Conservation (phyloP, 371 early-diverging fungal species). For the Rhizopus arrhizus region DNA sequence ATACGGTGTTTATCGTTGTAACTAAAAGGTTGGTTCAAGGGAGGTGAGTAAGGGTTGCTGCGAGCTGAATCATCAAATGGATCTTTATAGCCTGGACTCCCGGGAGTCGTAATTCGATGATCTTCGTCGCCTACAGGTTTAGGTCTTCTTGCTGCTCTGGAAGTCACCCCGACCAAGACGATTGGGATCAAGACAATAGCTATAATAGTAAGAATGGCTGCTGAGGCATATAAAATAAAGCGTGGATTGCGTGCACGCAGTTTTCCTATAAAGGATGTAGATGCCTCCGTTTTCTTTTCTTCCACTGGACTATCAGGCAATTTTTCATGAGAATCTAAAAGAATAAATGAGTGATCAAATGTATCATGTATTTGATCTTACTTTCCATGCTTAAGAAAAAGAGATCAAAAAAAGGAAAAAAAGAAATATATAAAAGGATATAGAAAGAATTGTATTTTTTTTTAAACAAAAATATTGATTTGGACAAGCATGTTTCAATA, state of each 20-base stretch:
- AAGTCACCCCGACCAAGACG: not conserved
- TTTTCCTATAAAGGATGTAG: not conserved
- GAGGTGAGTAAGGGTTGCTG: constrained; percentile 46
- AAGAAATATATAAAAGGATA: not conserved
- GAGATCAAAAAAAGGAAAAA: not conserved
- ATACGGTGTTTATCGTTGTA: constrained; percentile 57
- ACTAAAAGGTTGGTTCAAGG: constrained; percentile 54
- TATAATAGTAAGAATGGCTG: not conserved
- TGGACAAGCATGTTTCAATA: not conserved
- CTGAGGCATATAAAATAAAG: not conserved
- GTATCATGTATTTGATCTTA: not conserved
- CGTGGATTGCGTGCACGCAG: not conserved
- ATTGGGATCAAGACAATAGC: constrained; percentile 1
- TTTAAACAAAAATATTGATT: not conserved
- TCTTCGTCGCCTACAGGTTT: not conserved
- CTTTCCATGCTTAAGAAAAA: constrained; percentile 4
- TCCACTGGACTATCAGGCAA: too few species aligned
- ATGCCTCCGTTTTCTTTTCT: not conserved
- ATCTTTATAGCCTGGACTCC: constrained; percentile 7
- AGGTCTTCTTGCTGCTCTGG: not conserved
- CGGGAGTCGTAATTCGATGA: not conserved
- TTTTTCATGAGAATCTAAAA: not conserved
- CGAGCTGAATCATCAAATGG: constrained; percentile 38
- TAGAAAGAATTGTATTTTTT: not conserved
- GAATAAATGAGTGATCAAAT: not conserved